phyloP scores from a whole-genome alignment of 2,329 filamentous ascomycete species.

The Alternaria hordeiaustralica region DNA sequence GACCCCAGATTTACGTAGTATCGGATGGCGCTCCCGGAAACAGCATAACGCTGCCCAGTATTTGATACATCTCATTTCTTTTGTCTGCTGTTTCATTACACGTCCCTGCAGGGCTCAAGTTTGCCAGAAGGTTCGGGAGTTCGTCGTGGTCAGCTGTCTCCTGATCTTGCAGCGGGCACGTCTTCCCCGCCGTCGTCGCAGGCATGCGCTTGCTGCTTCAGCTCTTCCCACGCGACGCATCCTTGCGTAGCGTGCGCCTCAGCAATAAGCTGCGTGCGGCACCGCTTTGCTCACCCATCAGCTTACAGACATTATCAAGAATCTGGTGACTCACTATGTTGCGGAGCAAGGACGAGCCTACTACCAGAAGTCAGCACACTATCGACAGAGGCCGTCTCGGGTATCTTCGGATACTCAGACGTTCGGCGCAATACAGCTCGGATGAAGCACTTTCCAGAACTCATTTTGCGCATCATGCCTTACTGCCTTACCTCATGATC shows the following conservation, averaged over 20 bases:
- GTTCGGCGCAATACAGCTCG: conserved; percentile 1
- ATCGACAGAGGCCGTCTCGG: background rate
- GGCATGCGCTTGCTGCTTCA: background rate
- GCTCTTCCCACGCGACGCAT: background rate
- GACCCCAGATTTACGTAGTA: background rate
- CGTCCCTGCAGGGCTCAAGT: background rate
- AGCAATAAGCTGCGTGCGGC: background rate
- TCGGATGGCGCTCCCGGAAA: background rate
- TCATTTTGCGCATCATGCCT: background rate
- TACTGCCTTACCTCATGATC: background rate
- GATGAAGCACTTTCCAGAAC: background rate
- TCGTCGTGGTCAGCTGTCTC: conserved; percentile 7
- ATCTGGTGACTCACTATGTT: background rate
- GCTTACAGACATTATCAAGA: background rate
- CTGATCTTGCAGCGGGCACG: conserved; percentile 1
- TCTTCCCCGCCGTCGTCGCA: conserved; percentile 1
- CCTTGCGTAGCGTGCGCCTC: background rate
- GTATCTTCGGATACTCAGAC: background rate
- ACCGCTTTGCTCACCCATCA: background rate
- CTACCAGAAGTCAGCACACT: background rate
- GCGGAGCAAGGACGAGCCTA: background rate
- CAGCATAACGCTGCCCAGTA: background rate
- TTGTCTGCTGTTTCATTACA: conserved; percentile 9
- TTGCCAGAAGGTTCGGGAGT: background rate
- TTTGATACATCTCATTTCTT: background rate